Base-by-base conservation (phyloP, 2,329 filamentous ascomycete genomes). In the Cordyceps cateniannulata region DNA sequence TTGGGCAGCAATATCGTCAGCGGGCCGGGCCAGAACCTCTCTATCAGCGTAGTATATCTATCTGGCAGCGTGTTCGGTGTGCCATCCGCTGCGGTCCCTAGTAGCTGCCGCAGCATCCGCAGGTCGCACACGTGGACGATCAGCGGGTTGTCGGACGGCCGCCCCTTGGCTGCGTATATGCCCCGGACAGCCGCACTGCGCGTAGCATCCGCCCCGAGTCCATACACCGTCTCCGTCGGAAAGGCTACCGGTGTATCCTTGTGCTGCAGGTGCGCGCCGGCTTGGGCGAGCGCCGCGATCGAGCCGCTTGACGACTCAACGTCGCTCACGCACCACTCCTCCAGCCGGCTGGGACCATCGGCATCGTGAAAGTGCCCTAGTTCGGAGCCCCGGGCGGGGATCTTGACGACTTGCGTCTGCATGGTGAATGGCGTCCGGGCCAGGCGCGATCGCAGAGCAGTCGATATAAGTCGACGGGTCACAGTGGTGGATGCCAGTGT, bases 191-290 rank as follows among this genome's bases (percentile, higher is more conserved):
- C 89, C 25, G 78, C 80, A 68, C 87, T 91, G 67, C 91, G 85
- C 27, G 93, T 98, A 12, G 95, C 95, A 76, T 98, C 95, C 16
- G 95, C 95, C n/a, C 92, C 95, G 8, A 99, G 82, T 0, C 95
- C 95, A 72, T 99, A 99, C 0, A 99, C 95, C 0, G 95, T 99
- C 76, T 99, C 95, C 0, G 95, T 99, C 0, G 95, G 95, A 71
- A 99, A 99, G 1, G 91, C 95, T 52, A 99, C 91, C 5, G 95
- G 95, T 3, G 82, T 82, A 70, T 90, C 82, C 56, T 82, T 86
- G 20, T 79, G 79, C 56, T 79, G 82, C 40, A 96, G 78, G 65
- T 86, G 81, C 14, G 80, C 71, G 2, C 90, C 91, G 1, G 91
- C 91, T 60, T 85, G 77, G 62, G 78, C 75, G 42, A 96, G 79